Conservation (phyloP, 371 early-diverging fungal genomes). For the Mortierella sp. region DNA sequence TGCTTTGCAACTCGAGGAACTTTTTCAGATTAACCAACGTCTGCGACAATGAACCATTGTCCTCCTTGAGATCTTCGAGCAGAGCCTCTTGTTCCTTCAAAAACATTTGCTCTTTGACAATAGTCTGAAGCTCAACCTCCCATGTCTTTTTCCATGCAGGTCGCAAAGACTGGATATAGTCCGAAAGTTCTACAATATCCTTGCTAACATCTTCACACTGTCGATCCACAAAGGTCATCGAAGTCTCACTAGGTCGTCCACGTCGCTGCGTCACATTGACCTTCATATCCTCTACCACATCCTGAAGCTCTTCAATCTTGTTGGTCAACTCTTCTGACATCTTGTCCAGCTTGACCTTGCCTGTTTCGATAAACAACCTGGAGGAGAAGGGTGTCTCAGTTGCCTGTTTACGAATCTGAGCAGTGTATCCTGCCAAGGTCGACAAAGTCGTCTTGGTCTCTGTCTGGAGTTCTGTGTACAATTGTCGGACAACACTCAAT, state of each 20-base stretch:
- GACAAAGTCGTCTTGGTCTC: slow-evolving; percentile 56
- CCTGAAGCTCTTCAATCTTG: slow-evolving; percentile 74
- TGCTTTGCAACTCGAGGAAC: slow-evolving; percentile 67
- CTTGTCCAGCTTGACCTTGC: slow-evolving; percentile 67
- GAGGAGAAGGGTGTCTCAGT: slow-evolving; percentile 44
- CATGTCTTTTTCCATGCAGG: slow-evolving; percentile 84
- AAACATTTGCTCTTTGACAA: slow-evolving; percentile 82
- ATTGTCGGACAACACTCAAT: slow-evolving; percentile 69
- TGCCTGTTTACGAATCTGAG: slow-evolving; percentile 52
- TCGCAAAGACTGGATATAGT: slow-evolving; percentile 64
- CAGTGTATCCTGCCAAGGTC: slow-evolving; percentile 58
- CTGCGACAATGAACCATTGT: slow-evolving; percentile 63
- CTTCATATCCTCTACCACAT: slow-evolving; percentile 79
- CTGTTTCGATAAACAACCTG: slow-evolving; percentile 63
- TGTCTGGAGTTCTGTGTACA: slow-evolving; percentile 64
- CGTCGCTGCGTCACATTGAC: slow-evolving; percentile 79
- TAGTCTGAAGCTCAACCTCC: slow-evolving; percentile 82
- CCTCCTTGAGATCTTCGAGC: slow-evolving; percentile 72
- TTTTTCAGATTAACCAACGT: slow-evolving; percentile 69
- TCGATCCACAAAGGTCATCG: slow-evolving; percentile 61
- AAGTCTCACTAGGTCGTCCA: slow-evolving; percentile 67
- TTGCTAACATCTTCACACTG: slow-evolving; percentile 59
- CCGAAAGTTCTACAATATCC: slow-evolving; percentile 59
- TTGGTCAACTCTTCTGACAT: slow-evolving; percentile 64
- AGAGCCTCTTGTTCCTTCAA: slow-evolving; percentile 79